Conservation (phyloP, 2,329 filamentous ascomycete species). For the Lasiodiplodia theobromae region DNA sequence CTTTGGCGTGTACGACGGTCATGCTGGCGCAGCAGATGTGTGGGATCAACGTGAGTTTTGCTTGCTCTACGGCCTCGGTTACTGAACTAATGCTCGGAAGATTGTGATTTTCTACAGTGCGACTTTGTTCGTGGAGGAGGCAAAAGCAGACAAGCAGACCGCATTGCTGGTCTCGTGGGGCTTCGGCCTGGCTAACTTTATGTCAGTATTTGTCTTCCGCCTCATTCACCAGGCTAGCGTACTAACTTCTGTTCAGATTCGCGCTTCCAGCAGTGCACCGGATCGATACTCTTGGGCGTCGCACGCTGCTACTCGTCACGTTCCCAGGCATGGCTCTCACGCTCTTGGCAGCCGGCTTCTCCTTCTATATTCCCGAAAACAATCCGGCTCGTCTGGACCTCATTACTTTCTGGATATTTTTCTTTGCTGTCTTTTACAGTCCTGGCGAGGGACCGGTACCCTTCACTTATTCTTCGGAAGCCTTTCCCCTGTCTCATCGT, state of each 20-base stretch:
- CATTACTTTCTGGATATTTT: constrained; percentile 53
- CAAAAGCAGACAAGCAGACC: constrained; percentile 27
- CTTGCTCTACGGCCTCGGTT: constrained; percentile 34
- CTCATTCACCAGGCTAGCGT: neutral
- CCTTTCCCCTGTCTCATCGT: constrained; percentile 47
- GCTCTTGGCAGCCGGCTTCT: constrained; percentile 57
- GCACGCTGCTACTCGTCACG: constrained; percentile 53
- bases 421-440: constrained; percentile 61
- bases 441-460: constrained; percentile 53
- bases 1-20: constrained; percentile 38
- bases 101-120: constrained; percentile 24
- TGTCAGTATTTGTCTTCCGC: constrained; percentile 32
- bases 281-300: constrained; percentile 51
- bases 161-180: constrained; percentile 51
- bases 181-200: constrained; percentile 54
- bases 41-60: constrained; percentile 40
- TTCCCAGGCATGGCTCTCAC: constrained; percentile 58
- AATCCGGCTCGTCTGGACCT: constrained; percentile 37
- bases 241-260: constrained; percentile 35
- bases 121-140: constrained; percentile 13
- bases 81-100: constrained; percentile 7
- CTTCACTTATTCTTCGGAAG: constrained; percentile 53
- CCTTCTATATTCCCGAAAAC: constrained; percentile 43
- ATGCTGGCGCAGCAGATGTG: constrained; percentile 44
- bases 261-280: constrained; percentile 55